These are phyloP conservation scores for Globisporangium polare DNA, from an alignment of 352 stramenopile genomes.

Conservation along the genomic window DNA sequence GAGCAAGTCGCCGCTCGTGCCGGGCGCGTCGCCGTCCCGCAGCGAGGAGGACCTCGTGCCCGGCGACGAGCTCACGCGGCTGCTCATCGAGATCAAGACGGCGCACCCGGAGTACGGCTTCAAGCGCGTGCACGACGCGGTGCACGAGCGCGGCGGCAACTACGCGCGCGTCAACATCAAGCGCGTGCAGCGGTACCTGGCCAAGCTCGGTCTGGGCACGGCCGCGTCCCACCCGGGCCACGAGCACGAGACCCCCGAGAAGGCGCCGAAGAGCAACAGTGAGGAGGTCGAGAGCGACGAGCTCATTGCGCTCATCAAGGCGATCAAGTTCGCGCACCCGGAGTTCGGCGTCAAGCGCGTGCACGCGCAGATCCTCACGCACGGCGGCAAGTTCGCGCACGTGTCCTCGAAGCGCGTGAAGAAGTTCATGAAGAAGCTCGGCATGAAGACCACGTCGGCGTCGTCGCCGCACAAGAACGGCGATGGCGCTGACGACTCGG, in stretches of 20 bases:
- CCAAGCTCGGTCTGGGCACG: constrained; percentile 21
- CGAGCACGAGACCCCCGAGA: constrained; percentile 23
- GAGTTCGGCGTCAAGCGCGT: constrained; percentile 83
- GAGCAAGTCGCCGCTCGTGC: constrained; percentile 1
- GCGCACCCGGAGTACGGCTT: constrained; percentile 29
- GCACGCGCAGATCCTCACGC: constrained; percentile 67
- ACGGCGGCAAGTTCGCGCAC: constrained; percentile 73
- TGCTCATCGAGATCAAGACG: constrained; percentile 41
- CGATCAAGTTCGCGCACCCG: constrained; percentile 84
- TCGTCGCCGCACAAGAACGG: constrained; percentile 11
- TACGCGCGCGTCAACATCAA: constrained; percentile 28
- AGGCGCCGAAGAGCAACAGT: constrained; percentile 21
- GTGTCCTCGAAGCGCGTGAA: constrained; percentile 81
- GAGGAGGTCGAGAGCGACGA: constrained; percentile 59
- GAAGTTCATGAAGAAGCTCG: constrained; percentile 84
- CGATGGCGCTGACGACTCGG: constrained; percentile 20
- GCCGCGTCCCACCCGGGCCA: constrained; percentile 8
- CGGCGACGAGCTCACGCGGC: constrained; percentile 28
- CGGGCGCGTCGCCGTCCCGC: constrained; percentile 4
- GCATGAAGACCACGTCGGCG: constrained; percentile 34
- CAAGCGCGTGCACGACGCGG: constrained; percentile 31
- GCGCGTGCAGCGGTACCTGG: constrained; percentile 34
- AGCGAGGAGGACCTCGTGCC: constrained; percentile 17
- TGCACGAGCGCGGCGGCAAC: constrained; percentile 29
- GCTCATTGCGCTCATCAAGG: constrained; percentile 81